Evolutionary conservation across 129 eudicot species (phyloP).

Genomic region (Scalesia atractyloides): DNA sequence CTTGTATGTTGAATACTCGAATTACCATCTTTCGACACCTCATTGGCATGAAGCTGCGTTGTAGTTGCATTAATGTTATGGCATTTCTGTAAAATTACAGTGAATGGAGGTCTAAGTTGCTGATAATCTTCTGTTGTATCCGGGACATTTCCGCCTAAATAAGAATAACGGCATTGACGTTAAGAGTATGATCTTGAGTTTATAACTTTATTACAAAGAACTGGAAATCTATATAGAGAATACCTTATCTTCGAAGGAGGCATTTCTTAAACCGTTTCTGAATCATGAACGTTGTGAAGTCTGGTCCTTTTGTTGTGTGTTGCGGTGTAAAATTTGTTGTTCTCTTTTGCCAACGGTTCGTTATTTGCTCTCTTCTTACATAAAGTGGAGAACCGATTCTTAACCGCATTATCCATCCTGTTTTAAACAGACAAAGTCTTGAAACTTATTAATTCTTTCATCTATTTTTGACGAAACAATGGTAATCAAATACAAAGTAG

Average conservation of each 20-base stretch:
- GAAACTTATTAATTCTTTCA: not conserved
- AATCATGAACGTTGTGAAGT: constrained; percentile 1
- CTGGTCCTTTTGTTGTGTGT: constrained; percentile 59
- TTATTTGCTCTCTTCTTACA: constrained; percentile 80
- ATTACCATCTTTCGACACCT: constrained; percentile 53
- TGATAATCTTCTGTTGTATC: constrained; percentile 38
- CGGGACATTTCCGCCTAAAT: constrained; percentile 51
- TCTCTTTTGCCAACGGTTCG: constrained; percentile 78
- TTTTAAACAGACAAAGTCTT: not conserved
- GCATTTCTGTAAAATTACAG: constrained; percentile 61
- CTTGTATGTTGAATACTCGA: not conserved
- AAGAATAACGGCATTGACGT: constrained; percentile 19
- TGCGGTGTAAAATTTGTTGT: constrained; percentile 40
- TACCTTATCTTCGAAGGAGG: constrained; percentile 71
- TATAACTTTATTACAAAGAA: not conserved
- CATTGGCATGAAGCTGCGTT: constrained; percentile 33
- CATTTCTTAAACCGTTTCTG: constrained; percentile 38
- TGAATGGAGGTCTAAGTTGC: constrained; percentile 59
- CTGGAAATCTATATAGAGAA: constrained; percentile 1
- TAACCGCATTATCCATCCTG: constrained; percentile 97
- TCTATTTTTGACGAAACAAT: not conserved
- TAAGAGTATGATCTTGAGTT: constrained; percentile 1
- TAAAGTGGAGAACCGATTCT: constrained; percentile 85
- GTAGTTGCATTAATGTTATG: constrained; percentile 29
- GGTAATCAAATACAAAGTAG: too few relatives aligned